phyloP scores from a whole-genome alignment of 2,329 filamentous ascomycete species.

The Aspergillus flavus region DNA sequence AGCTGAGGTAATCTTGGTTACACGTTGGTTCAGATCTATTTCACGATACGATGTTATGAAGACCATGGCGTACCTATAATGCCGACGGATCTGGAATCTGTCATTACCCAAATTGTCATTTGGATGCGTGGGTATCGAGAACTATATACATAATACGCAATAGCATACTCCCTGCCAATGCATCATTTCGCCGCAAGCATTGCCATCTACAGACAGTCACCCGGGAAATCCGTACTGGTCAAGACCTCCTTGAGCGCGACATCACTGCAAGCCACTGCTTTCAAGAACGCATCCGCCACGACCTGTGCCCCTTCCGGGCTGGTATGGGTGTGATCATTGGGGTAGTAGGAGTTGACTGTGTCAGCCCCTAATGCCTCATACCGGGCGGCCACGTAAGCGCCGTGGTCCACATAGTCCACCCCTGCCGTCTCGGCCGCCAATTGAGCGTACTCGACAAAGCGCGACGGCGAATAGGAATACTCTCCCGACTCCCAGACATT shows the following conservation, averaged over 20 bases:
- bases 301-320: constrained; percentile 58
- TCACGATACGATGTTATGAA: constrained; percentile 4
- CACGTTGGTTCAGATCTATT: neutral
- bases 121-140: neutral
- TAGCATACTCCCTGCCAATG: neutral
- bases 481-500: constrained; percentile 63
- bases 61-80: constrained; percentile 1
- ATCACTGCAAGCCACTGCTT: constrained; percentile 56
- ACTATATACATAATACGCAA: constrained; percentile 5
- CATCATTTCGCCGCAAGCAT: neutral
- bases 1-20: constrained; percentile 8
- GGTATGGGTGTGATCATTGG: constrained; percentile 66
- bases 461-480: constrained; percentile 51
- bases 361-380: constrained; percentile 54
- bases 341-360: constrained; percentile 57
- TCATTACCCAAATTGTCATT: constrained; percentile 3
- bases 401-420: constrained; percentile 62
- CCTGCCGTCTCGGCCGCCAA: constrained; percentile 49
- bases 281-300: constrained; percentile 61
- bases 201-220: constrained; percentile 28
- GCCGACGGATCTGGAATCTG: neutral
- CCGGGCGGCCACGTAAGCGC: constrained; percentile 58
- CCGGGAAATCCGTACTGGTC: constrained; percentile 31
- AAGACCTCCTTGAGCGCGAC: constrained; percentile 45
- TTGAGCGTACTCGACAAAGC: constrained; percentile 61